Evolutionary conservation across 2,329 filamentous ascomycete genomes (phyloP).

Genomic region (Colletotrichum sp.): DNA sequence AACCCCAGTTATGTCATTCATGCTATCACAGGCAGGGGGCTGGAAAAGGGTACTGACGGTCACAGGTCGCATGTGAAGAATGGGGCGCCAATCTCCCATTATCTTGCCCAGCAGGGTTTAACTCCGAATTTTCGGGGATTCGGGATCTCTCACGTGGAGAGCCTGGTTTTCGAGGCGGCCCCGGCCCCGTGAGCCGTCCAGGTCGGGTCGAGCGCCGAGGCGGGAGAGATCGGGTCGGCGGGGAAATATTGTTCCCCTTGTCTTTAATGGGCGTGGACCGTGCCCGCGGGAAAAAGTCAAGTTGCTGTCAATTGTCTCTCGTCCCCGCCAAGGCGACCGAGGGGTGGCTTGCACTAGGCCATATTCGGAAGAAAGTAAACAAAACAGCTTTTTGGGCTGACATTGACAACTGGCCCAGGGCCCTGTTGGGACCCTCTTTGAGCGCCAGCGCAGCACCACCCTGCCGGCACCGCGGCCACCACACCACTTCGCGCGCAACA

Average conservation of each 20-base stretch:
- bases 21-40: constrained; percentile 8
- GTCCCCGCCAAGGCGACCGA: background rate
- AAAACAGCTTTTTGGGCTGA: constrained; percentile 8
- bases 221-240: constrained; percentile 1
- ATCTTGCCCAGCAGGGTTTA: background rate
- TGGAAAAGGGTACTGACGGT: background rate
- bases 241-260: constrained; percentile 18
- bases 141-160: constrained; percentile 4
- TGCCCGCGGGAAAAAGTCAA: background rate
- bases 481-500: constrained; percentile 11
- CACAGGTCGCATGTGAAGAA: constrained; percentile 14
- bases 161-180: background rate
- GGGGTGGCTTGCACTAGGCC: background rate
- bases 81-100: background rate
- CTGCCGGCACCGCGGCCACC: background rate
- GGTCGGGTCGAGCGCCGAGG: background rate
- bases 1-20: constrained; percentile 23
- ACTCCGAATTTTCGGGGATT: background rate
- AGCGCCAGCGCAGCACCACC: background rate
- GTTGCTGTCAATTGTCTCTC: background rate
- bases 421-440: background rate
- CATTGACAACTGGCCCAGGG: background rate
- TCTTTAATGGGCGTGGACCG: background rate
- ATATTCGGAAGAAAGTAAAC: constrained; percentile 14
- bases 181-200: background rate